Evolutionary conservation across 305 asterid genomes (phyloP).

Genomic region (Solanum aculeatissimum): DNA sequence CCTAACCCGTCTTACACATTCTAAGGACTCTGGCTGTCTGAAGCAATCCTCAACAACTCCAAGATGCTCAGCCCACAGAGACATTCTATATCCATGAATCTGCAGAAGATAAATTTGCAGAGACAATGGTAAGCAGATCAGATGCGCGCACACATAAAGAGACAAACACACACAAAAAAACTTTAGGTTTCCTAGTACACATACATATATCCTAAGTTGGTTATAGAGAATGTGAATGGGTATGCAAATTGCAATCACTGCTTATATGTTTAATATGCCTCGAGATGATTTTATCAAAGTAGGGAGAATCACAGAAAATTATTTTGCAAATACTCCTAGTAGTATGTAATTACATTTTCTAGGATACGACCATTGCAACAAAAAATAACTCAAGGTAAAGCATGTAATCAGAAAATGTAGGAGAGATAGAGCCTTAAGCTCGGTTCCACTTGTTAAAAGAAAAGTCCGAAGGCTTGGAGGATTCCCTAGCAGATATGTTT

Average conservation of each 20-base stretch:
- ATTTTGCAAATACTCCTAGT: neutral
- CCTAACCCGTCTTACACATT: conserved; percentile 70
- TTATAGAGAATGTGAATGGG: neutral
- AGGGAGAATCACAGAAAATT: neutral
- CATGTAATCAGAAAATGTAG: neutral
- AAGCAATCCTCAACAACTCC: conserved; percentile 80
- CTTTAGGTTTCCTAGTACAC: neutral
- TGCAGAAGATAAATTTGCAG: conserved; percentile 15
- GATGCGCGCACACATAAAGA: neutral
- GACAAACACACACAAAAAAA: neutral
- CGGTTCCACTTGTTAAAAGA: neutral
- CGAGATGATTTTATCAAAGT: neutral
- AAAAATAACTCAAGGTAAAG: neutral
- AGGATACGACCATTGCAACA: neutral
- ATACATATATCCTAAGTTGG: neutral
- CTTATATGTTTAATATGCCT: neutral
- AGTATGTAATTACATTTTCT: neutral
- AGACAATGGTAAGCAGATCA: neutral
- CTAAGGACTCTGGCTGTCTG: conserved; percentile 70
- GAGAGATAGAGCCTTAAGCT: neutral
- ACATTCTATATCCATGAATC: conserved; percentile 94
- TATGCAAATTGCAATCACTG: neutral
- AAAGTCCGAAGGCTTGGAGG: neutral
- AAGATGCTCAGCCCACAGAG: conserved; percentile 97
- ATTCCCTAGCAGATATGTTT: neutral